Conservation (phyloP, 768 basidiomycete genomes). For the Coprinellus micaceus region DNA sequence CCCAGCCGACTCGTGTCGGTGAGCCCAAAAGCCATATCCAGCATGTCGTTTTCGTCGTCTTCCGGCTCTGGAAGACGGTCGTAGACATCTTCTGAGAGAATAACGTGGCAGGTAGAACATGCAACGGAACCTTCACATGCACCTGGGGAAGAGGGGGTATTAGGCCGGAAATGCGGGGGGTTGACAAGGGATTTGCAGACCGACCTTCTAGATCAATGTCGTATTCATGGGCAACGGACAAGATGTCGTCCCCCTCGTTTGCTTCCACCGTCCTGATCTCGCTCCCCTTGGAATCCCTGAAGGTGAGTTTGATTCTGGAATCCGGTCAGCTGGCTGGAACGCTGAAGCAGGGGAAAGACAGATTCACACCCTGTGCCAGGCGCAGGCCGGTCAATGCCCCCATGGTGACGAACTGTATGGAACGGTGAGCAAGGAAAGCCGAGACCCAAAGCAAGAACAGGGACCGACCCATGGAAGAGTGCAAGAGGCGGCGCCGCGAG, state of each 20-base stretch:
- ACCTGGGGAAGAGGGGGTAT: slow-evolving; percentile 51
- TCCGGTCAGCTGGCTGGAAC: background rate
- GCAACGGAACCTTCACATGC: slow-evolving; percentile 97
- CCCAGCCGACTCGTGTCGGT: slow-evolving; percentile 88
- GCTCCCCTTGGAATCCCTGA: slow-evolving; percentile 83
- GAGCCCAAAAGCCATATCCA: slow-evolving; percentile 96
- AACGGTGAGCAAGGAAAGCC: background rate
- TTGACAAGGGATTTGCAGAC: slow-evolving; percentile 16
- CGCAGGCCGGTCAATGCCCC: slow-evolving; percentile 12
- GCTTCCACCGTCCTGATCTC: slow-evolving; percentile 86
- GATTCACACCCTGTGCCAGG: slow-evolving; percentile 16
- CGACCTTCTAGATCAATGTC: slow-evolving; percentile 96
- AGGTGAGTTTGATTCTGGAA: slow-evolving; percentile 82
- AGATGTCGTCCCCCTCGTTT: slow-evolving; percentile 90
- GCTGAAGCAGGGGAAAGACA: background rate
- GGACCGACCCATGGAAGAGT: slow-evolving; percentile 9
- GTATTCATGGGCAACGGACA: slow-evolving; percentile 89
- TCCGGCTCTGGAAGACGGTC: slow-evolving; percentile 88
- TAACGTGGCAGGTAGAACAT: slow-evolving; percentile 96
- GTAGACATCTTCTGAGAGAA: slow-evolving; percentile 76
- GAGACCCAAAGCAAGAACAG: background rate
- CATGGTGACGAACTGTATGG: slow-evolving; percentile 10
- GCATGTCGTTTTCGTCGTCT: slow-evolving; percentile 98
- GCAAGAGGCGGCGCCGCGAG: slow-evolving; percentile 2
- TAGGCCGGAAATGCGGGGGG: background rate